Conservation (phyloP, 2,329 filamentous ascomycete genomes). For the Teratosphaeria viscida region DNA sequence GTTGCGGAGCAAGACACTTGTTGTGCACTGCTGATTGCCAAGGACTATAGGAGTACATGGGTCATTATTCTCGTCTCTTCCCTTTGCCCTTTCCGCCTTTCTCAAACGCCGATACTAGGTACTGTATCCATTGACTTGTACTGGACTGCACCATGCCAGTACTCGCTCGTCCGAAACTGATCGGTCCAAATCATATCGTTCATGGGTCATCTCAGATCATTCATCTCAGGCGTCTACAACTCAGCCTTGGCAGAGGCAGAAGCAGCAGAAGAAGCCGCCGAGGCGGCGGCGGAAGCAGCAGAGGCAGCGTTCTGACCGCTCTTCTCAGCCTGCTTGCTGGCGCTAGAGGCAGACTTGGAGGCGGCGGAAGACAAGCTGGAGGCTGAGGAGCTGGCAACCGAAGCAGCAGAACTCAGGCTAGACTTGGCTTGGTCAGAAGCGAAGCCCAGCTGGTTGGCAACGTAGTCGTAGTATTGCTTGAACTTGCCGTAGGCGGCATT, state of each 20-base stretch:
- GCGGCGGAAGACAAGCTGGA: conserved; percentile 14
- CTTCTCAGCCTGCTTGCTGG: conserved; percentile 7
- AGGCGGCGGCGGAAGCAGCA: conserved; percentile 2
- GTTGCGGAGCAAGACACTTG: neutral
- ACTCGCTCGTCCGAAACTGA: neutral
- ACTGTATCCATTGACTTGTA: neutral
- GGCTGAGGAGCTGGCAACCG: conserved; percentile 22
- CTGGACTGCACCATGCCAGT: neutral
- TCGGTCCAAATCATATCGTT: neutral
- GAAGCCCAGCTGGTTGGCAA: conserved; percentile 36
- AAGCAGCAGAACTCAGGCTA: conserved; percentile 26
- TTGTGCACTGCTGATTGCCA: neutral
- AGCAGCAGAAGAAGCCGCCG: neutral
- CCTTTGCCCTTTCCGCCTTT: neutral
- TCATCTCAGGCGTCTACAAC: conserved; percentile 1
- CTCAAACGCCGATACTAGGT: neutral
- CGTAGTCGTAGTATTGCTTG: conserved; percentile 31
- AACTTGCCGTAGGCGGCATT: conserved; percentile 41
- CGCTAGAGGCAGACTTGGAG: conserved; percentile 21
- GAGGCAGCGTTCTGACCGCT: conserved; percentile 7
- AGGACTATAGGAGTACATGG: neutral
- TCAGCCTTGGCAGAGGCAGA: conserved; percentile 4
- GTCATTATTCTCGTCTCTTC: neutral
- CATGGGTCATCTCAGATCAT: neutral
- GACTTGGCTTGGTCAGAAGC: conserved; percentile 29